Evolutionary conservation across 1,139 yeast genomes (phyloP).

Genomic region (Taiozyma sp.): DNA sequence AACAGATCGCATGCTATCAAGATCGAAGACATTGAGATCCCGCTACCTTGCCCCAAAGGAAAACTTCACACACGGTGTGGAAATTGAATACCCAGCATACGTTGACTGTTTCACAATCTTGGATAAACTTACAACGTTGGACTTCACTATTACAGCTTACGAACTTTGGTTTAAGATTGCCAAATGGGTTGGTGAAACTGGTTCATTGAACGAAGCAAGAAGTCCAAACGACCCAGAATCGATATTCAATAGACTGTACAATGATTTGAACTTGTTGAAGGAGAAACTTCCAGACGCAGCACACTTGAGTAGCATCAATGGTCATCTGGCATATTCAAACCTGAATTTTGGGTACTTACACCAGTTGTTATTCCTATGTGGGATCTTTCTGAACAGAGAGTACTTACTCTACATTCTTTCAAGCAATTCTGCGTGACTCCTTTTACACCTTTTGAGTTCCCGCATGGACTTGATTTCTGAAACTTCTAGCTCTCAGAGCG

Average conservation of each 20-base stretch:
- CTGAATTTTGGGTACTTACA: slow-evolving; percentile 37
- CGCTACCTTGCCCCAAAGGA: slow-evolving; percentile 8
- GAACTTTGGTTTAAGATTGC: slow-evolving; percentile 16
- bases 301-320: slow-evolving; percentile 27
- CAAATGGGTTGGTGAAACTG: slow-evolving; percentile 13
- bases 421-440: slow-evolving; percentile 35
- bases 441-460: slow-evolving; percentile 32
- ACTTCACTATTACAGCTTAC: slow-evolving; percentile 10
- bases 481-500: neutral
- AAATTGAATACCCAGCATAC: slow-evolving; percentile 8
- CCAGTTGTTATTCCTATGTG: slow-evolving; percentile 31
- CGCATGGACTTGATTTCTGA: neutral
- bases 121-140: slow-evolving; percentile 7
- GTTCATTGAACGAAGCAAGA: slow-evolving; percentile 3
- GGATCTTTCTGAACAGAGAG: slow-evolving; percentile 33
- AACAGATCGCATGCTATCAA: slow-evolving; percentile 31
- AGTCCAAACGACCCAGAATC: slow-evolving; percentile 10
- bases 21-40: slow-evolving; percentile 10
- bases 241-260: slow-evolving; percentile 23
- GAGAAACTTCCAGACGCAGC: slow-evolving; percentile 26
- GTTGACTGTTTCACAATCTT: slow-evolving; percentile 8
- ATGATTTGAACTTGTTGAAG: slow-evolving; percentile 25
- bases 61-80: slow-evolving; percentile 8
- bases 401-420: slow-evolving; percentile 28
- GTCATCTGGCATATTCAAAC: slow-evolving; percentile 30